Conservation (phyloP, 306 rosid species). For the Vicia villosa region DNA sequence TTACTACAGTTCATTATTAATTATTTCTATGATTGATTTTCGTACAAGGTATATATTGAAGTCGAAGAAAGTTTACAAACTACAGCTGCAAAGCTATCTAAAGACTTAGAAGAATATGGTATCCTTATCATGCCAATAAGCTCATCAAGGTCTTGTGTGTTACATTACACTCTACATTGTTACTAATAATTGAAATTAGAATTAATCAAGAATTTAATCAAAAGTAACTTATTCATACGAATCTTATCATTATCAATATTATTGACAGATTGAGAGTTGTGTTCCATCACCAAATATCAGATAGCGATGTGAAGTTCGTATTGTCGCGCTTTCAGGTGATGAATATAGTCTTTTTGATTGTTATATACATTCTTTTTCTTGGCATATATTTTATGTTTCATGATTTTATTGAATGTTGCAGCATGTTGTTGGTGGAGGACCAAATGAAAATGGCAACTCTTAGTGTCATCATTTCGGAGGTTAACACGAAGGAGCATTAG, state of each 20-base stretch:
- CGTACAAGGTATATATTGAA: constrained; percentile 58
- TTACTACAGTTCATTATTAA: not conserved
- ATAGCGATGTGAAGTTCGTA: constrained; percentile 57
- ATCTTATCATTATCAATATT: not conserved
- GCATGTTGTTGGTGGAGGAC: constrained; percentile 53
- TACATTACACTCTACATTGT: constrained; percentile 4
- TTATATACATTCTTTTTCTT: not conserved
- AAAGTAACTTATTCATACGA: not conserved
- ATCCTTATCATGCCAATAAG: constrained; percentile 52
- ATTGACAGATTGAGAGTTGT: constrained; percentile 71
- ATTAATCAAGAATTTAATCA: not conserved
- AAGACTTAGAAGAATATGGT: constrained; percentile 61
- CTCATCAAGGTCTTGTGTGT: constrained; percentile 58
- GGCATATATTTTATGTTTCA: not conserved
- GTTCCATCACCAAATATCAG: constrained; percentile 81
- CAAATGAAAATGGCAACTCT: constrained; percentile 59
- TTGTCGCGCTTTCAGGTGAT: constrained; percentile 81
- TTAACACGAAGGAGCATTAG: no score
- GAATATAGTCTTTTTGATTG: not conserved
- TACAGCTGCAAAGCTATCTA: constrained; percentile 55
- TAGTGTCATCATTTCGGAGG: not conserved
- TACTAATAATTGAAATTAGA: not conserved
- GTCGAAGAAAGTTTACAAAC: constrained; percentile 53
- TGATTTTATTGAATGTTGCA: constrained; percentile 38
- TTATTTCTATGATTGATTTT: constrained; percentile 3